Evolutionary conservation across 2,329 filamentous ascomycete genomes (phyloP).

Genomic region (Corinectria fuckeliana): DNA sequence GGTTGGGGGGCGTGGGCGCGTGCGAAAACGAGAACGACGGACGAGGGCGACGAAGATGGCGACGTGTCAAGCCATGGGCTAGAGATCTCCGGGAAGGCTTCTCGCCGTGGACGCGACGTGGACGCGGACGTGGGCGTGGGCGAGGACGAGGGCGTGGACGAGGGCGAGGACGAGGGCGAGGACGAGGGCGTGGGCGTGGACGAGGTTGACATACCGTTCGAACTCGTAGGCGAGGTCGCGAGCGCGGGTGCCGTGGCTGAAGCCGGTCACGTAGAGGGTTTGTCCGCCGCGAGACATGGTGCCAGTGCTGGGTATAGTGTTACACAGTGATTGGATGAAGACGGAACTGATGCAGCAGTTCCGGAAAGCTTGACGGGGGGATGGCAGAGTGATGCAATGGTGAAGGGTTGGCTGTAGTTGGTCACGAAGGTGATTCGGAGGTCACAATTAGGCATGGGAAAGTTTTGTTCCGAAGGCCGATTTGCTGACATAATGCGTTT

Average conservation of each 20-base stretch:
- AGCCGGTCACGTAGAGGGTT: conserved; percentile 98
- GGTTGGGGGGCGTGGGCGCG: conserved; percentile 36
- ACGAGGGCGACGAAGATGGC: conserved; percentile 38
- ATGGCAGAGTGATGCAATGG: conserved; percentile 28
- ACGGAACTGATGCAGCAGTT: conserved; percentile 36
- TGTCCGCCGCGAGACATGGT: conserved; percentile 91
- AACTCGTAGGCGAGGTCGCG: conserved; percentile 99
- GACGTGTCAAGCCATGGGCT: conserved; percentile 36
- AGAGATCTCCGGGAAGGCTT: conserved; percentile 33
- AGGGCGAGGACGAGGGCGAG: conserved; percentile 45
- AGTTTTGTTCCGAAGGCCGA: conserved; percentile 32
- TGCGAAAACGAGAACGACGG: conserved; percentile 37
- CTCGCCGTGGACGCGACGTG: conserved; percentile 30
- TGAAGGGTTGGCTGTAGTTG: conserved; percentile 24
- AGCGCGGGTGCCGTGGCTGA: conserved; percentile 97
- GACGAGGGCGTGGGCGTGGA: conserved; percentile 46
- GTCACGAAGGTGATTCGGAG: conserved; percentile 27
- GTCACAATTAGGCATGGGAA: conserved; percentile 34
- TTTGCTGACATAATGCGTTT: conserved; percentile 35
- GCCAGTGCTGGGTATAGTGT: conserved; percentile 21
- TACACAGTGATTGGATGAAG: conserved; percentile 11
- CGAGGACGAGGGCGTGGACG: too few relatives aligned
- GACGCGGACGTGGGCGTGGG: conserved; percentile 36
- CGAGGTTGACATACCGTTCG: conserved; percentile 93
- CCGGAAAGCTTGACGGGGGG: conserved; percentile 25